phyloP scores from a whole-genome alignment of 176 grass and related monocot species.

The Saccharum officinarum region DNA sequence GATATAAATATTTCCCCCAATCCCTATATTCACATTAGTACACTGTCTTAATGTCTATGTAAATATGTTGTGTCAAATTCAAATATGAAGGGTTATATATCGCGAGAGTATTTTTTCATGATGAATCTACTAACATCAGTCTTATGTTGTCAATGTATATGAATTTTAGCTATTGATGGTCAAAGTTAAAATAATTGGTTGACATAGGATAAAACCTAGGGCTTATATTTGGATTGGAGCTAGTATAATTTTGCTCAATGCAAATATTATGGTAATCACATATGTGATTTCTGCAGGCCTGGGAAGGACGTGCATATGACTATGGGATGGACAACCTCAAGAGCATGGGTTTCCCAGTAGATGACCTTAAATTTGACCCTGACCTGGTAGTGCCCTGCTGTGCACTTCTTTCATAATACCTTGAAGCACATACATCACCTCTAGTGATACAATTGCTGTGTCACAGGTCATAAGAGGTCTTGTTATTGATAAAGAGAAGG shows the following conservation, averaged over 20 bases:
- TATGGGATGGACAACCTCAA: constrained; percentile 97
- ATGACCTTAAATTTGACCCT: constrained; percentile 90
- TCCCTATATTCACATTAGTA: not conserved
- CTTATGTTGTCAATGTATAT: not conserved
- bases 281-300: constrained; percentile 57
- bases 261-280: constrained; percentile 19
- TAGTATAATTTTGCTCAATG: not conserved
- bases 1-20: not conserved
- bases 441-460: constrained; percentile 26
- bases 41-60: not conserved
- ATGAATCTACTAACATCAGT: not conserved
- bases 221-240: not conserved
- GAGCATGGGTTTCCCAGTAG: constrained; percentile 87
- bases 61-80: not conserved
- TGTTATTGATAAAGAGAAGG: constrained; percentile 96
- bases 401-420: constrained; percentile 31
- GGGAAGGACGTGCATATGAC: constrained; percentile 99
- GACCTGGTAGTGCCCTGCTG: constrained; percentile 66
- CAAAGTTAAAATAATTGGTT: not conserved
- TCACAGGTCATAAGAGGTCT: constrained; percentile 86
- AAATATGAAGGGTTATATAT: not conserved
- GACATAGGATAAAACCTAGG: not conserved
- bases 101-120: not conserved
- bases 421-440: constrained; percentile 19
- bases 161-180: not conserved